Conservation (phyloP, 169 alveolate species). For the Babesia caballi region DNA sequence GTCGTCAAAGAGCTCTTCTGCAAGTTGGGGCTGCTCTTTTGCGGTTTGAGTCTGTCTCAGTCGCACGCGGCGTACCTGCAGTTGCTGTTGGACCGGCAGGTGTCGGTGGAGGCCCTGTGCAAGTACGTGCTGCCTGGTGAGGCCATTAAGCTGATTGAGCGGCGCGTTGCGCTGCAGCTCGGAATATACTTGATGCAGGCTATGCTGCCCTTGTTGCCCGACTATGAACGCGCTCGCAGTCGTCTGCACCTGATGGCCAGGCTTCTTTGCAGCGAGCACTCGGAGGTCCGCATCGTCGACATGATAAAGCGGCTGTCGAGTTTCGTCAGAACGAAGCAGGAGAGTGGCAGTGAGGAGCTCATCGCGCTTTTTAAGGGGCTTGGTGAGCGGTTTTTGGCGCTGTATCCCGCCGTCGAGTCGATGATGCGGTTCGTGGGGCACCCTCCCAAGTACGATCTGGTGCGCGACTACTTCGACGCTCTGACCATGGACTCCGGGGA, state of each 20-base stretch:
- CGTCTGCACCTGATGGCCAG: slow-evolving; percentile 2
- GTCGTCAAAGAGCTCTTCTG: slow-evolving; percentile 1
- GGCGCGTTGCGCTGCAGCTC: slow-evolving; percentile 49
- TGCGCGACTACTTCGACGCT: background rate
- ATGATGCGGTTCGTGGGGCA: background rate
- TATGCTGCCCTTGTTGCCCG: slow-evolving; percentile 38
- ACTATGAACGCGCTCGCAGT: slow-evolving; percentile 7
- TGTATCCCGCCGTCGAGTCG: slow-evolving; percentile 8
- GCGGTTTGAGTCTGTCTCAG: slow-evolving; percentile 32
- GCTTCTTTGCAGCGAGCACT: slow-evolving; percentile 7
- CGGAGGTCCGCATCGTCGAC: slow-evolving; percentile 1
- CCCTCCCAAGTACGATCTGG: slow-evolving; percentile 1
- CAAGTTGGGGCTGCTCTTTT: slow-evolving; percentile 18
- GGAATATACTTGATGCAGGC: slow-evolving; percentile 26
- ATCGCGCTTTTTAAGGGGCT: background rate
- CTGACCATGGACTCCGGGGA: background rate
- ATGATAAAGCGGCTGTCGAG: slow-evolving; percentile 1
- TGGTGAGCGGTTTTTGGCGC: background rate
- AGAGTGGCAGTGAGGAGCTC: background rate
- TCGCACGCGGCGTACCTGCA: slow-evolving; percentile 46
- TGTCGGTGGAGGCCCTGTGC: slow-evolving; percentile 20
- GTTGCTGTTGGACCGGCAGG: slow-evolving; percentile 19
- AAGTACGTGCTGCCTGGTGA: slow-evolving; percentile 40
- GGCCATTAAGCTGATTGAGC: slow-evolving; percentile 35
- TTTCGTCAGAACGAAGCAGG: background rate